Conservation (phyloP, 768 basidiomycete genomes). For the Aureoboletus auriporus region DNA sequence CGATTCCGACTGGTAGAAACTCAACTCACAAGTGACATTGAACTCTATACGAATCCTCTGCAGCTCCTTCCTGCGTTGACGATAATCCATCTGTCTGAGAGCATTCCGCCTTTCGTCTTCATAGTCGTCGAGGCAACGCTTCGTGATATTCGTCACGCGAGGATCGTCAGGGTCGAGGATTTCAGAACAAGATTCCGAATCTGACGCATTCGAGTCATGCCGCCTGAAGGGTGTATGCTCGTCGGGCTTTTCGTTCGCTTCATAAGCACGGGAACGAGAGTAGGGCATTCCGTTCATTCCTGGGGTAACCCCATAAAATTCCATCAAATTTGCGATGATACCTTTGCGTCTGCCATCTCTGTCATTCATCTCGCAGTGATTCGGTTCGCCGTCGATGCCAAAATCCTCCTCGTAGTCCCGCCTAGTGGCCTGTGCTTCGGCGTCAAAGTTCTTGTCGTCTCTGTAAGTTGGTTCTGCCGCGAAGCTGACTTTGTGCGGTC, state of each 20-base stretch:
- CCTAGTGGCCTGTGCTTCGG: conserved; percentile 19
- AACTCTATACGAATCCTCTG: conserved; percentile 68
- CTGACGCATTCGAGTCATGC: conserved; percentile 42
- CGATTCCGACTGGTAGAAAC: conserved; percentile 17
- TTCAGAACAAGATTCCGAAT: conserved; percentile 41
- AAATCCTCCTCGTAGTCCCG: conserved; percentile 17
- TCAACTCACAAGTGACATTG: conserved; percentile 62
- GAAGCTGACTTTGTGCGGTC: conserved; percentile 38
- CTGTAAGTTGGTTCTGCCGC: conserved; percentile 21
- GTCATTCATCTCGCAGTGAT: conserved; percentile 19
- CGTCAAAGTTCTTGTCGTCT: conserved; percentile 16
- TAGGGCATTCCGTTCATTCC: conserved; percentile 22
- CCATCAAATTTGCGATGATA: conserved; percentile 28
- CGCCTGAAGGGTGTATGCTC: conserved; percentile 25
- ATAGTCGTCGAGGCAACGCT: conserved; percentile 49
- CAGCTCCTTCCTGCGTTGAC: conserved; percentile 59
- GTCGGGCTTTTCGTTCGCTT: conserved; percentile 7
- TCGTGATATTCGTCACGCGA: conserved; percentile 54
- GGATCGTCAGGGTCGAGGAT: conserved; percentile 72
- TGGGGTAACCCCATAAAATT: conserved; percentile 24
- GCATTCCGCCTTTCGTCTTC: conserved; percentile 60
- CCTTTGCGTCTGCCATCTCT: conserved; percentile 24
- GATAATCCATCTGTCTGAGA: conserved; percentile 64
- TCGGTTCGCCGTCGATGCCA: conserved; percentile 5
- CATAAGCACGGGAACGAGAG: conserved; percentile 22